Evolutionary conservation across 805 yeast species (phyloP), one percentile per base, ranked within the genome.

Genomic region (Cyberlindnera maritima): DNA sequence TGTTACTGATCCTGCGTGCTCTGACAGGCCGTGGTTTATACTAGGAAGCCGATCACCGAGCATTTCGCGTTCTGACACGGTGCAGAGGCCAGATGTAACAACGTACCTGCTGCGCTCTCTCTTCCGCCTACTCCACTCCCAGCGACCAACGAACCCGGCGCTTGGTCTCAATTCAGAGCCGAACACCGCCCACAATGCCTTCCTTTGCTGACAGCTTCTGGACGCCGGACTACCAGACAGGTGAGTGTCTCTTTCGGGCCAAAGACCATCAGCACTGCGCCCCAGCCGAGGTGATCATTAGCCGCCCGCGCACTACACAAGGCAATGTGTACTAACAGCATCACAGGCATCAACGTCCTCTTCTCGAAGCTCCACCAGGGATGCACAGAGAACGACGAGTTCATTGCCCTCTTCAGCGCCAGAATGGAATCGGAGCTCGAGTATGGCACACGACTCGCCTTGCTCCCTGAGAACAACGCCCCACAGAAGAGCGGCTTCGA

Each of bases 171-270:
- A 33, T 6, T 15, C 15, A 33, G 36, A 34, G n/a, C 7, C 8
- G 13, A 7, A 34, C 8, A 9, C 21, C 9, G 36, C 13, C 17
- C 26, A 36, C 25, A 20, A 69, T 69, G 72, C 66, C 79, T 9
- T 78, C 88, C 18, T 85, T 86, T 67, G 80, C 88, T 4, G 88
- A 84, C 55, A 79, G 82, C 56, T 86, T 86, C 66, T 86, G 95
- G 95, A 74, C 89, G 8, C 71, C 70, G 25, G 91, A 85, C 59
- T 80, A 82, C 58, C 67, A 72, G 13, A 66, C 75, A n/a, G 82
- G 75, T 68, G 48, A 34, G 71, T 59, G 11, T 3, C 18, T 18
- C 29, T 14, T 25, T 25, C n/a, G n/a, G n/a, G n/a, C n/a, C n/a
- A n/a, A n/a, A n/a, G n/a, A n/a, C n/a, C n/a, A n/a, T n/a, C n/a